phyloP scores from a whole-genome alignment of 306 rosid species.

The Comarum palustre region DNA sequence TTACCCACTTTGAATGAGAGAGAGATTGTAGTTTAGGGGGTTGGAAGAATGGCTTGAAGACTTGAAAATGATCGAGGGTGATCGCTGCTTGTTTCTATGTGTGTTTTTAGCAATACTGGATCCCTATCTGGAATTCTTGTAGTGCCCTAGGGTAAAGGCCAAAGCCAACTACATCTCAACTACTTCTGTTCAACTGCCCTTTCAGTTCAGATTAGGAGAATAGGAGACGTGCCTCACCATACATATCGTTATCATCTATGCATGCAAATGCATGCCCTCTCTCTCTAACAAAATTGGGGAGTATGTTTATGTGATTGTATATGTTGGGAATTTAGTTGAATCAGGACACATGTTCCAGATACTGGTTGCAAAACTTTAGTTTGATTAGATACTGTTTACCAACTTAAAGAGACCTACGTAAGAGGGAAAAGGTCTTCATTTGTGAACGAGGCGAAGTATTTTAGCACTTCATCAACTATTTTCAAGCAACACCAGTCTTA shows the following conservation, averaged over 20 bases:
- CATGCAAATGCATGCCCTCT: constrained; percentile 22
- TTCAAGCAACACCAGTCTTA: background rate
- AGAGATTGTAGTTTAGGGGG: background rate
- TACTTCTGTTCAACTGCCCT: constrained; percentile 50
- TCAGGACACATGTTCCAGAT: constrained; percentile 11
- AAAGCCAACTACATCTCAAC: constrained; percentile 41
- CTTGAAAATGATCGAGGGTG: background rate
- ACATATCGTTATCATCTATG: constrained; percentile 43
- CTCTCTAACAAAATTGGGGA: background rate
- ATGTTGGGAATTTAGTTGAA: background rate
- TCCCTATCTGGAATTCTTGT: background rate
- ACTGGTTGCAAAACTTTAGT: background rate
- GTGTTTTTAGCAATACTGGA: background rate
- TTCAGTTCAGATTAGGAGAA: background rate
- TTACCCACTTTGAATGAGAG: constrained; percentile 18
- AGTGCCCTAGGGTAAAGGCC: constrained; percentile 20
- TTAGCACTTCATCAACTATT: background rate
- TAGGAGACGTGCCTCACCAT: constrained; percentile 30
- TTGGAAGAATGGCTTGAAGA: background rate
- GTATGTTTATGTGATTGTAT: background rate
- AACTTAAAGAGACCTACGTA: constrained; percentile 4
- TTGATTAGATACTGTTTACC: constrained; percentile 17
- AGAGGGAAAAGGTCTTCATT: background rate
- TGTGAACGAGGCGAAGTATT: background rate
- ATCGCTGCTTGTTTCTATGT: background rate